Base-by-base conservation (phyloP, 2,329 filamentous ascomycete genomes). In the Colletotrichum simmondsii region DNA sequence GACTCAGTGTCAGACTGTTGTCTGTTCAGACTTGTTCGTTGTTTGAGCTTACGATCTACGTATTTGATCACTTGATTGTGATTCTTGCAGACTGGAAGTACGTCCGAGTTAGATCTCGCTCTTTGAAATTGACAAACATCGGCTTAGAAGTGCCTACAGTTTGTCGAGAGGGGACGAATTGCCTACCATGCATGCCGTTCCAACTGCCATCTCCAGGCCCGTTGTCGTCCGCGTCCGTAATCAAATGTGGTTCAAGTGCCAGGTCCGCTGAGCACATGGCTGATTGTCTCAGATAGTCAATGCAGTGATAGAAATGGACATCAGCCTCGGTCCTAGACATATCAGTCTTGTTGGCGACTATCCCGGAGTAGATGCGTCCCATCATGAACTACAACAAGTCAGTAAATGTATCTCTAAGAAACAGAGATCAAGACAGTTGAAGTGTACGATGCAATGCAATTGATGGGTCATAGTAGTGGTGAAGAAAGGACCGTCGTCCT, bases 391-490 rank as follows among this genome's bases (percentile, higher is more conserved):
- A 26, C 5, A 26, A 26, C 2, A 24, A 24, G 10, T 46, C 35
- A 19, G 37, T 19, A 12, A 5, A 2, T 28, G 26, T 52, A 37
- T 8, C 5, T 14, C 4, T 11, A 2, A 32, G 3, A 32, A 42
- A 53, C 24, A 26, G 10, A 4, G 2, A 37, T 30, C 3, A 8
- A 12, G 22, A 12, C 19, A 42, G 5, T 8, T 19, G 37, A 24
- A 19, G 65, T 81, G 68, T 75, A 84, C 82, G 0, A 85, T 78
- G 64, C 83, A 85, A 70, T 84, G 83, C 35, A 84, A 75, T 74
- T 84, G 82, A 74, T 84, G 83, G 11, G 83, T 84, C 74, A 83
- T 80, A 4, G 83, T 81, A 2, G 82, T 84, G 2, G 83, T 84
- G 69, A 83, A 84, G 54, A 83, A 83, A 1, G 80, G 82, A 73